Conservation (phyloP, 1,139 yeast genomes). For the Zygosaccharomyces pseudobailii region DNA sequence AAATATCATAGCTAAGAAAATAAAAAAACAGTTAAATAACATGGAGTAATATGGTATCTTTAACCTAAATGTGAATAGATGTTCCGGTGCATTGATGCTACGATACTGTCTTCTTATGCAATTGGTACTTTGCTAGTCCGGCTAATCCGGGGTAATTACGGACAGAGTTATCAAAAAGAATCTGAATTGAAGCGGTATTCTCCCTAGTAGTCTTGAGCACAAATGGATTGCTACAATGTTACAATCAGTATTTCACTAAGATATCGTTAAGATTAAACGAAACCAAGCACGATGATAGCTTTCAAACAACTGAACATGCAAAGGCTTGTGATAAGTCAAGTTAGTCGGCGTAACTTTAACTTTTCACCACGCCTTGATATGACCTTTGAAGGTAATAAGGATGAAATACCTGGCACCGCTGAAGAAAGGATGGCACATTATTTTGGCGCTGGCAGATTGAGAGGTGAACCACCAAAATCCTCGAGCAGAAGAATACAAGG, state of each 20-base stretch:
- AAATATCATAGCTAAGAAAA: too few relatives aligned
- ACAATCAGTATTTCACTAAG: too few relatives aligned
- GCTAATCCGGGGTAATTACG: neutral
- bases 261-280: neutral
- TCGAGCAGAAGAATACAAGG: constrained; percentile 45
- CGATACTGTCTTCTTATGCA: too few relatives aligned
- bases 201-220: neutral
- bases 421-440: constrained; percentile 48
- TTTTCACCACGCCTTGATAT: constrained; percentile 14
- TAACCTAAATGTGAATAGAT: too few relatives aligned
- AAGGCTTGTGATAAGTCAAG: neutral
- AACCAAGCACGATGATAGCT: neutral
- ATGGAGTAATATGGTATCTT: too few relatives aligned
- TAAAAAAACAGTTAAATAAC: too few relatives aligned
- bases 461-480: constrained; percentile 49
- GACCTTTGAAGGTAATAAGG: constrained; percentile 47
- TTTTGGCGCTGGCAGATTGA: constrained; percentile 52
- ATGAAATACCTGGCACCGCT: constrained; percentile 38
- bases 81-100: too few relatives aligned
- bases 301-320: neutral
- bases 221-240: neutral
- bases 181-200: neutral
- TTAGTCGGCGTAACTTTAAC: constrained; percentile 3
- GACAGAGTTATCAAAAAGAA: neutral
- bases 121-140: too few relatives aligned